These are phyloP conservation scores for Auxenochlorella protothecoides DNA, from an alignment of 139 green algal genomes.

Conservation along the genomic window DNA sequence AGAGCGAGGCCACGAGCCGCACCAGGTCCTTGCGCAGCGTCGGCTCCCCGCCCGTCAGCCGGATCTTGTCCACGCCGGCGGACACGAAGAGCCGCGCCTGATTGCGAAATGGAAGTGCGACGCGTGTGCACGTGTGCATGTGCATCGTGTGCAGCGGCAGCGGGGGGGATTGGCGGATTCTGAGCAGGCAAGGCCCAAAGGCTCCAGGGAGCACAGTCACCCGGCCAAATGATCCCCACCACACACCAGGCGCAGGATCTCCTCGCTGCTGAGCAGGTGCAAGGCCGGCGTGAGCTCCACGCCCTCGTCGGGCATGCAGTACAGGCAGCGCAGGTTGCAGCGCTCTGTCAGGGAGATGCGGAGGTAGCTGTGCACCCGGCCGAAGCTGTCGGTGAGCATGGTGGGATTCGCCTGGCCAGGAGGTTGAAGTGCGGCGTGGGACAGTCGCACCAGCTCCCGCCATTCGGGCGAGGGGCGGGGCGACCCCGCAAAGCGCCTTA, in stretches of 20 bases:
- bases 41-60: conserved; percentile 93
- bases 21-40: conserved; percentile 82
- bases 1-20: conserved; percentile 48
- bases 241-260: conserved; percentile 70
- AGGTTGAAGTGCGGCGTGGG: too few species aligned
- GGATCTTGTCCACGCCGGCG: conserved; percentile 84
- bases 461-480: too few species aligned
- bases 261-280: conserved; percentile 58
- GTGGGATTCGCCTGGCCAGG: background rate
- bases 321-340: conserved; percentile 96
- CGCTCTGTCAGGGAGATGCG: conserved; percentile 95
- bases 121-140: background rate
- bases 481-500: too few species aligned
- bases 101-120: background rate
- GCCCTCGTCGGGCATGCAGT: conserved; percentile 98
- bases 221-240: background rate
- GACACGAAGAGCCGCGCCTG: conserved; percentile 71
- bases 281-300: conserved; percentile 67
- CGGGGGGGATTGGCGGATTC: too few species aligned
- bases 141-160: background rate
- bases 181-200: background rate
- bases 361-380: conserved; percentile 87
- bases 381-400: conserved; percentile 56
- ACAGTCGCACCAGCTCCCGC: too few species aligned
- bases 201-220: background rate